Percentiles rank a stretch among this genome's conserved stretches.
These are phyloP conservation scores for Ploettnerulaceae sp. DNA, from an alignment of 2,329 filamentous ascomycete species.

Conservation along the genomic window DNA sequence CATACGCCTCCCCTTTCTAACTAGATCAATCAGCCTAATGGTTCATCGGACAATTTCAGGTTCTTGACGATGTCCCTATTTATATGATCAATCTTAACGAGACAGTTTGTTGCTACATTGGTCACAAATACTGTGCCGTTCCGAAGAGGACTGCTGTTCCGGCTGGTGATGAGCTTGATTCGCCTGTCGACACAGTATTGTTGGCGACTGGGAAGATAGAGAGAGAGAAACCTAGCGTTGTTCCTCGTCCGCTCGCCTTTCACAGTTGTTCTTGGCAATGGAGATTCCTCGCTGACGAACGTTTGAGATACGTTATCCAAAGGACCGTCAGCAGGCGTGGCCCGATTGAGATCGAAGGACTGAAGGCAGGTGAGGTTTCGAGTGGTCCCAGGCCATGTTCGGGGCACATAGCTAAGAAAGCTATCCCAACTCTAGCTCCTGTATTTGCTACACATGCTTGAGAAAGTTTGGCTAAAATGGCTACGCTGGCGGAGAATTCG, in stretches of 20 bases:
- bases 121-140: constrained; percentile 52
- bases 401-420: constrained; percentile 39
- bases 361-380: constrained; percentile 41
- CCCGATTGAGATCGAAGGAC: constrained; percentile 47
- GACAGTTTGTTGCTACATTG: constrained; percentile 46
- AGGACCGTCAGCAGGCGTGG: constrained; percentile 53
- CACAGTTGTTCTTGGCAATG: constrained; percentile 49
- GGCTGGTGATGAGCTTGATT: constrained; percentile 40
- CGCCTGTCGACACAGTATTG: constrained; percentile 25
- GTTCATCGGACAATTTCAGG: constrained; percentile 42
- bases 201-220: constrained; percentile 43
- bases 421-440: constrained; percentile 42
- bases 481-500: constrained; percentile 50
- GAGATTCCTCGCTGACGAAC: constrained; percentile 53
- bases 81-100: constrained; percentile 51
- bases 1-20: constrained; percentile 46
- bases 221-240: constrained; percentile 53
- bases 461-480: constrained; percentile 40
- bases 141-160: constrained; percentile 58
- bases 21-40: constrained; percentile 53
- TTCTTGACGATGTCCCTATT: constrained; percentile 44
- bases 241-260: constrained; percentile 54
- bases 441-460: constrained; percentile 45
- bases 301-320: constrained; percentile 55
- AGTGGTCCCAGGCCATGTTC: constrained; percentile 38